These are phyloP conservation scores for Lolium multiflorum DNA, from an alignment of 176 grass and related monocot genomes.

Conservation along the genomic window DNA sequence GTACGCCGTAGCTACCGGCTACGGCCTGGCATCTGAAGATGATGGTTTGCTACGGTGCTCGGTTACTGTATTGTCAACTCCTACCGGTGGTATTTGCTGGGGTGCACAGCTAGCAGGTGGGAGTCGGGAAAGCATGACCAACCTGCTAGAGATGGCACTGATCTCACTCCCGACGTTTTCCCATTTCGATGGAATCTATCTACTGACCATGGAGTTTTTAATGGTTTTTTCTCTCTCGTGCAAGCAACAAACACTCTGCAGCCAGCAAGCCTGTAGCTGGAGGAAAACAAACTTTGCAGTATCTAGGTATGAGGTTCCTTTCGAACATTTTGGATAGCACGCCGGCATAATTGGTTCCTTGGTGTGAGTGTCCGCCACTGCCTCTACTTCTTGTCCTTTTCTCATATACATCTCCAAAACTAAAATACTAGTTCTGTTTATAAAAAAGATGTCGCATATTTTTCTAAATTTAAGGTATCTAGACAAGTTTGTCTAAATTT, in stretches of 20 bases:
- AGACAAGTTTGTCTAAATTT: too few species aligned
- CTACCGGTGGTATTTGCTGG: background rate
- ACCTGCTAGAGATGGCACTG: constrained; percentile 3
- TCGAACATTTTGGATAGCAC: constrained; percentile 16
- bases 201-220: constrained; percentile 7
- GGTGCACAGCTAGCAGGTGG: background rate
- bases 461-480: too few species aligned
- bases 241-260: constrained; percentile 21
- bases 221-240: background rate
- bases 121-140: background rate
- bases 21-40: background rate
- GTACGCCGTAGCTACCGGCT: background rate
- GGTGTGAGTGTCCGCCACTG: background rate
- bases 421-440: background rate
- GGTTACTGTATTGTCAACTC: background rate
- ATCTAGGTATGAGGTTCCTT: background rate
- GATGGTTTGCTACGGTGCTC: background rate
- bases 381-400: background rate
- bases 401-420: too few species aligned
- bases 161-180: background rate
- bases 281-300: background rate
- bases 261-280: background rate
- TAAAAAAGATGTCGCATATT: too few species aligned
- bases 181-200: constrained; percentile 6
- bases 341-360: background rate